Base-by-base conservation (phyloP, 177 flowering plant genomes). In the Telopea speciosissima region DNA sequence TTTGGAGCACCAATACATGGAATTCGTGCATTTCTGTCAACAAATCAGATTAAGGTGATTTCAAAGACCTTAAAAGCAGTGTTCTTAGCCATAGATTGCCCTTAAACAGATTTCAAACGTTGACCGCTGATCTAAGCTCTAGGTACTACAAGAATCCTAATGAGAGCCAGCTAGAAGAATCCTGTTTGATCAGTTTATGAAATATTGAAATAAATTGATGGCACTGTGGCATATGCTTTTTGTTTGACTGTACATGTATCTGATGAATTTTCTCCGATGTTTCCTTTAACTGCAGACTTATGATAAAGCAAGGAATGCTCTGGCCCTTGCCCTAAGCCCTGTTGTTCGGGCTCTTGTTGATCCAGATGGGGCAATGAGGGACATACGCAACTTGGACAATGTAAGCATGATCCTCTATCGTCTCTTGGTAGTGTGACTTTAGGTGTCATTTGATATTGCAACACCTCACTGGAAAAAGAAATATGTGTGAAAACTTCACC, bases 1-100 rank as follows among this genome's bases (percentile, higher is more conserved):
- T 42, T 91, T 74, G 99, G 99, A 62, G 99, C 99, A 40, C 97
- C 99, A 45, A 62, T 95, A 65, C 99, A 95, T 80, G 99, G 99
- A 70, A 92, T 95, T 68, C 66, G 62, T 68, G 99, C 99, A 65
- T 95, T 95, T 83, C 80, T 95, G 68, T 10, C 97, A 19, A 95
- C 99, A 65, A 93, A 88, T 84, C 99, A 95, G 81, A 90, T 95
- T 44, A 75, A 91, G 90, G 99, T 49, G 54, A 49, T 49, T 3
- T 49, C 11, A 49, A 49, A 49, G 17, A 49, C 54, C 17, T 49
- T 49, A 49, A 49, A 13, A 12, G 19, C 54, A 44, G 6, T 9
- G 49, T 49, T 19, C 54, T 49, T 49, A 49, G 54, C 54, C 49
- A 12, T 13, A 16, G 17, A 49, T 16, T 49, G 19, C 19, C 19